These are phyloP conservation scores for Abrus pulchellus DNA, from an alignment of 306 rosid species.

Conservation along the genomic window DNA sequence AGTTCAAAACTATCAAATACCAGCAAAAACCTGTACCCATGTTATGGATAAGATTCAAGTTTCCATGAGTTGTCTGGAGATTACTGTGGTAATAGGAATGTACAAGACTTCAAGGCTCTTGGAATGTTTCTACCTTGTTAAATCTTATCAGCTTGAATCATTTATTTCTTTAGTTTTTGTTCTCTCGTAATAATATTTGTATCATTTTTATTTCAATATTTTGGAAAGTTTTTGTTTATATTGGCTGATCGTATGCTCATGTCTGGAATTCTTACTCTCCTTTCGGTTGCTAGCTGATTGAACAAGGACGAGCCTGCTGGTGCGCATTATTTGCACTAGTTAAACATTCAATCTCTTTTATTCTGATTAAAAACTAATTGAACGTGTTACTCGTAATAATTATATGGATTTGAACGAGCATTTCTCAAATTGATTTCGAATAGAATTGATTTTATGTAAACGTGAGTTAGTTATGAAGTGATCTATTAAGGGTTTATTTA, in stretches of 20 bases:
- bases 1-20: conserved; percentile 49
- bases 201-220: neutral
- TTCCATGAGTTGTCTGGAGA: conserved; percentile 44
- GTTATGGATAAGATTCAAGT: conserved; percentile 34
- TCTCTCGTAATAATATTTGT: neutral
- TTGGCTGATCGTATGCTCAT: neutral
- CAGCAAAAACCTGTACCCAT: conserved; percentile 39
- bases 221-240: neutral
- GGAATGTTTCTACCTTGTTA: conserved; percentile 25
- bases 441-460: too few relatives aligned
- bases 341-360: too few relatives aligned
- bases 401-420: too few relatives aligned
- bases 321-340: neutral
- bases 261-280: neutral
- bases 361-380: too few relatives aligned
- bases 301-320: neutral
- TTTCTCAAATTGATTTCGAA: too few relatives aligned
- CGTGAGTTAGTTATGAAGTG: too few relatives aligned
- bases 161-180: neutral
- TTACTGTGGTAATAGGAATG: conserved; percentile 35
- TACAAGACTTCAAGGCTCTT: neutral
- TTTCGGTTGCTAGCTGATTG: neutral
- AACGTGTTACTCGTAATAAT: too few relatives aligned
- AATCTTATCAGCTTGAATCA: neutral
- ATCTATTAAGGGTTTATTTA: too few relatives aligned